Percentiles rank a stretch among this genome's conserved stretches.
Evolutionary conservation across 1,284 basidiomycete species (phyloP).

Genomic region (Apiotrichum domesticum): DNA sequence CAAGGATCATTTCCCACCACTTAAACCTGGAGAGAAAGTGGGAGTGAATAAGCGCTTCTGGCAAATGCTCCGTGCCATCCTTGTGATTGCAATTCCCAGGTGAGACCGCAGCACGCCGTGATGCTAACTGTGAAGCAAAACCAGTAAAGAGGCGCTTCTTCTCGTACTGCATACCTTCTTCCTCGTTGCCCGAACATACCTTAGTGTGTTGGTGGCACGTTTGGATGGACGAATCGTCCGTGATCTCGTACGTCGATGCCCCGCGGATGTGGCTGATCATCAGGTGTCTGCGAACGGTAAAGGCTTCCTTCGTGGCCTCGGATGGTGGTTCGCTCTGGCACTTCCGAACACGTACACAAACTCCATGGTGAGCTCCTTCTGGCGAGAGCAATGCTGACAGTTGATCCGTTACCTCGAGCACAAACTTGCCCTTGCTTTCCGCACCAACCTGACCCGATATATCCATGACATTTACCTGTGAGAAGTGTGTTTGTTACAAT

Average conservation of each 20-base stretch:
- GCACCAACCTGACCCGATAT: slow-evolving; percentile 84
- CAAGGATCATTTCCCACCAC: slow-evolving; percentile 29
- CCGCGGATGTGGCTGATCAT: not conserved
- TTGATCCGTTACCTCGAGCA: slow-evolving; percentile 85
- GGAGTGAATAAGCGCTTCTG: slow-evolving; percentile 74
- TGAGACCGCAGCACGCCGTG: slow-evolving; percentile 14
- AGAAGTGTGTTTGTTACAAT: slow-evolving; percentile 1
- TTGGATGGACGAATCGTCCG: slow-evolving; percentile 86
- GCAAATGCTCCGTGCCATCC: slow-evolving; percentile 67
- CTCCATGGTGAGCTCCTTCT: slow-evolving; percentile 63
- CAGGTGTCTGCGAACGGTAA: slow-evolving; percentile 72
- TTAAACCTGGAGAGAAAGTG: slow-evolving; percentile 52
- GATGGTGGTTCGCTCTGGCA: slow-evolving; percentile 82
- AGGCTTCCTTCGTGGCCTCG: slow-evolving; percentile 77
- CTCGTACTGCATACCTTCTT: slow-evolving; percentile 78
- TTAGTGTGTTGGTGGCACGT: slow-evolving; percentile 79
- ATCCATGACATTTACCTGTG: slow-evolving; percentile 88
- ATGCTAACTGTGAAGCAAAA: slow-evolving; percentile 48
- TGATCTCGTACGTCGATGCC: slow-evolving; percentile 58
- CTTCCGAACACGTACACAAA: slow-evolving; percentile 94
- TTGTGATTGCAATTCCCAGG: slow-evolving; percentile 66
- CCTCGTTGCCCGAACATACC: slow-evolving; percentile 75
- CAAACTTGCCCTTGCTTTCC: slow-evolving; percentile 76
- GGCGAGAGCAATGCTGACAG: not conserved
- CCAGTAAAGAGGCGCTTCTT: slow-evolving; percentile 69